Conservation (phyloP, 1,284 basidiomycete genomes). For the Boletellus deceptivus region DNA sequence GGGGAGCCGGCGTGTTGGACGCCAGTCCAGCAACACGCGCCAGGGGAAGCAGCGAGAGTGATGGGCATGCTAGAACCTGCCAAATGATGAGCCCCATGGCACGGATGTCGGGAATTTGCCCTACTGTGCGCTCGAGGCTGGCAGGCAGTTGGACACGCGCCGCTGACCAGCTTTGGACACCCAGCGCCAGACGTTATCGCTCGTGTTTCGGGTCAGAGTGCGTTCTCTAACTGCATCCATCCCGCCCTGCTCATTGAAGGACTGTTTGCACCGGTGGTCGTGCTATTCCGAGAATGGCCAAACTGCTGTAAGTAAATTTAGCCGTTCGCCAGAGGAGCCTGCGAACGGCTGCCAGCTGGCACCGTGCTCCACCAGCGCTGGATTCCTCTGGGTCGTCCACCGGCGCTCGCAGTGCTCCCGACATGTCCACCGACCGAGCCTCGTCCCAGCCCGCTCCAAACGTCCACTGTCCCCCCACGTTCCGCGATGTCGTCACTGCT, state of each 20-base stretch:
- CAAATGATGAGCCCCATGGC: background rate
- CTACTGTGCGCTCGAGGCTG: no score
- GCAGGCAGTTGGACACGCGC: no score
- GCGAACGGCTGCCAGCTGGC: no score
- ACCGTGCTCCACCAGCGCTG: background rate
- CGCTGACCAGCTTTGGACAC: no score
- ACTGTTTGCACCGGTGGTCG: no score
- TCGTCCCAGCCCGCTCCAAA: constrained; percentile 3
- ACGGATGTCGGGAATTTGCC: background rate
- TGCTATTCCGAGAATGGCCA: no score
- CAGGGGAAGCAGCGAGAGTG: constrained; percentile 38
- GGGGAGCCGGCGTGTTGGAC: constrained; percentile 49
- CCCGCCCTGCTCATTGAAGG: no score
- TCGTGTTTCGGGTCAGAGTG: no score
- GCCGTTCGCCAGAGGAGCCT: no score
- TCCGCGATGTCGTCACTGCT: constrained; percentile 9
- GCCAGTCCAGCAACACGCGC: constrained; percentile 45
- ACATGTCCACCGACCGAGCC: constrained; percentile 13
- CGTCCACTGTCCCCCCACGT: background rate
- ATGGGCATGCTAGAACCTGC: constrained; percentile 12
- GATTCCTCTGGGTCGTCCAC: background rate
- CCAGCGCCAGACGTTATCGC: no score
- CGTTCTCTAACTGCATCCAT: no score
- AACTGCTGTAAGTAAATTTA: no score
- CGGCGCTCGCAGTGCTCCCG: background rate